These are phyloP conservation scores for Kluyveromyces siamensis DNA, from an alignment of 805 yeast species.

Conservation along the genomic window DNA sequence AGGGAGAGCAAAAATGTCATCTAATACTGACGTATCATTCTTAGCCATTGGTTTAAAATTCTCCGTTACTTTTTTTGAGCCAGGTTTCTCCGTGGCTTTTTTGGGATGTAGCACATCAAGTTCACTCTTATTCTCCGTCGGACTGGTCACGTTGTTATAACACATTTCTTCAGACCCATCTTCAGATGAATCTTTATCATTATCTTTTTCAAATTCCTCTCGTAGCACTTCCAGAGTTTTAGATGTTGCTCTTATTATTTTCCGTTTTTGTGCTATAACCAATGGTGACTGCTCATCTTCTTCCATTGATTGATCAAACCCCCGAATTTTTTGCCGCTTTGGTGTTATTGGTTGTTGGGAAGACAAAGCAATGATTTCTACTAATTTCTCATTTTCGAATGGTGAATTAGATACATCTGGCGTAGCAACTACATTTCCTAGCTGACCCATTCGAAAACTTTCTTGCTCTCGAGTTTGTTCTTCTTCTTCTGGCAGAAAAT, in stretches of 20 bases:
- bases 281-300: slow-evolving; percentile 17
- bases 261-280: slow-evolving; percentile 17
- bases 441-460: slow-evolving; percentile 1
- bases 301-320: neutral
- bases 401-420: slow-evolving; percentile 11
- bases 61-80: neutral
- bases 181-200: slow-evolving; percentile 3
- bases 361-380: neutral
- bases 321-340: neutral
- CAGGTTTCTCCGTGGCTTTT: neutral
- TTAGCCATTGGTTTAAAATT: slow-evolving; percentile 4
- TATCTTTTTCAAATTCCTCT: slow-evolving; percentile 9
- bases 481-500: slow-evolving; percentile 3
- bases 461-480: neutral
- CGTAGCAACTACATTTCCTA: slow-evolving; percentile 8
- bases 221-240: slow-evolving; percentile 10
- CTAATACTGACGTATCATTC: slow-evolving; percentile 13
- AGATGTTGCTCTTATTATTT: slow-evolving; percentile 13
- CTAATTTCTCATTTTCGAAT: neutral
- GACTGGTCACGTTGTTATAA: neutral
- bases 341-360: neutral
- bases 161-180: neutral
- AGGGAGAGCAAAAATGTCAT: slow-evolving; percentile 15
- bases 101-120: neutral
- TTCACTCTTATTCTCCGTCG: neutral